A percentile compares a stretch with the other conserved stretches of the same genome.
These are phyloP conservation scores for Leccinum uliginosum DNA, from an alignment of 768 basidiomycete species.

Conservation along the genomic window DNA sequence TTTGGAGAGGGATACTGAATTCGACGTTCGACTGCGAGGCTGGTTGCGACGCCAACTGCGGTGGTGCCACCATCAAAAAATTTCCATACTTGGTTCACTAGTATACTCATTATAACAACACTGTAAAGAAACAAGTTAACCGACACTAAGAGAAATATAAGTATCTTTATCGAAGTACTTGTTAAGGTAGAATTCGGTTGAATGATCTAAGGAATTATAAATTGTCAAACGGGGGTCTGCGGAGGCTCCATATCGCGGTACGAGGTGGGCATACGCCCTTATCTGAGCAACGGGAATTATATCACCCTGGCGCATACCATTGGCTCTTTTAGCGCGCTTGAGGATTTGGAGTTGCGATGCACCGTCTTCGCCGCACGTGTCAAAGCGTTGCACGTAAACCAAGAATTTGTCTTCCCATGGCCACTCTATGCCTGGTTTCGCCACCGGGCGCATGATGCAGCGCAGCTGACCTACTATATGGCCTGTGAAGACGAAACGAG, in stretches of 20 bases:
- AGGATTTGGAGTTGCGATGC: background rate
- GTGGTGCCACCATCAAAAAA: too few relatives aligned
- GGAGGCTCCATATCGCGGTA: background rate
- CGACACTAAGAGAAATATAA: background rate
- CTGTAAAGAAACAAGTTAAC: too few relatives aligned
- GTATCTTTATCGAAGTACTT: background rate
- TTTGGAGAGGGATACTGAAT: too few relatives aligned
- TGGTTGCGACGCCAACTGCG: too few relatives aligned
- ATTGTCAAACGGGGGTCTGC: background rate
- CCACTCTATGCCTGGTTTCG: background rate
- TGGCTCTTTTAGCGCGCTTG: background rate
- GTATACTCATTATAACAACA: too few relatives aligned
- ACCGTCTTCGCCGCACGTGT: background rate
- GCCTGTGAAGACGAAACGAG: background rate
- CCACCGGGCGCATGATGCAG: background rate
- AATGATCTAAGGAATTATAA: background rate
- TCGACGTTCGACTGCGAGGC: too few relatives aligned
- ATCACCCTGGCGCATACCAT: background rate
- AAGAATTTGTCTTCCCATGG: too few relatives aligned
- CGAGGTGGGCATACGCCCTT: background rate
- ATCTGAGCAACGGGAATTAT: background rate
- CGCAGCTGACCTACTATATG: background rate
- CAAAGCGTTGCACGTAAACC: too few relatives aligned
- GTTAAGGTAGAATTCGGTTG: background rate
- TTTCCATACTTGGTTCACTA: background rate